Conservation (phyloP, 2,329 filamentous ascomycete species). For the Verticillium tricorpus region DNA sequence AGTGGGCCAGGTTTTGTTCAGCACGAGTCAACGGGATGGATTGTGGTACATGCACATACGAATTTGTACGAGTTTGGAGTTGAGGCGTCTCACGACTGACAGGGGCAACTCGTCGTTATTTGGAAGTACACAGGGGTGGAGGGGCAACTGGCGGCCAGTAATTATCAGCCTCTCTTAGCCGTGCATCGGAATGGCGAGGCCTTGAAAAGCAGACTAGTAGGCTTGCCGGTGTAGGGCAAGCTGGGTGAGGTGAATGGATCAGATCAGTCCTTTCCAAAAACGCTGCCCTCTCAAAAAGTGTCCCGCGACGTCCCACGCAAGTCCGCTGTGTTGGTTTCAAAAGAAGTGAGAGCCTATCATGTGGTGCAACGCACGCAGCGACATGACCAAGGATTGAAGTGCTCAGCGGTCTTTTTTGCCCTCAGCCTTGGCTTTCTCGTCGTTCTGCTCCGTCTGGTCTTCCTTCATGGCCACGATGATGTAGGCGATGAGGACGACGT, state of each 20-base stretch:
- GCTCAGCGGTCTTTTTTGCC: conserved; percentile 45
- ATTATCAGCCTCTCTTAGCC: neutral
- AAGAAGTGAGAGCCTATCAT: too few species aligned
- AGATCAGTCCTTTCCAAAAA: neutral
- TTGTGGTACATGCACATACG: conserved; percentile 14
- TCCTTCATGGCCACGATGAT: conserved; percentile 88
- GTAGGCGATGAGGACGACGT: conserved; percentile 86
- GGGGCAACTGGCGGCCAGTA: neutral
- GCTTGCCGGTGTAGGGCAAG: neutral
- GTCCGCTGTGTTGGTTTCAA: too few species aligned
- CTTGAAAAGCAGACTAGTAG: neutral
- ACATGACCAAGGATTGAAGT: neutral
- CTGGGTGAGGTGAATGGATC: neutral
- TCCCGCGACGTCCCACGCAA: too few species aligned
- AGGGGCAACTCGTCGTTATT: conserved; percentile 1
- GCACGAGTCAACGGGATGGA: neutral
- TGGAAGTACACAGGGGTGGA: neutral
- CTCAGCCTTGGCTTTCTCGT: conserved; percentile 36
- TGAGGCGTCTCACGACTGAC: conserved; percentile 3
- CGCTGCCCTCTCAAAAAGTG: too few species aligned
- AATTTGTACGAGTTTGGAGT: conserved; percentile 14
- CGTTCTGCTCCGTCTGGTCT: conserved; percentile 53
- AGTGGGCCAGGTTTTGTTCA: neutral
- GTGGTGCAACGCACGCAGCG: too few species aligned
- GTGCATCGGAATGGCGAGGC: neutral